Evolutionary conservation across 345 rosid genomes (phyloP).

Genomic region (Durio zibethinus): DNA sequence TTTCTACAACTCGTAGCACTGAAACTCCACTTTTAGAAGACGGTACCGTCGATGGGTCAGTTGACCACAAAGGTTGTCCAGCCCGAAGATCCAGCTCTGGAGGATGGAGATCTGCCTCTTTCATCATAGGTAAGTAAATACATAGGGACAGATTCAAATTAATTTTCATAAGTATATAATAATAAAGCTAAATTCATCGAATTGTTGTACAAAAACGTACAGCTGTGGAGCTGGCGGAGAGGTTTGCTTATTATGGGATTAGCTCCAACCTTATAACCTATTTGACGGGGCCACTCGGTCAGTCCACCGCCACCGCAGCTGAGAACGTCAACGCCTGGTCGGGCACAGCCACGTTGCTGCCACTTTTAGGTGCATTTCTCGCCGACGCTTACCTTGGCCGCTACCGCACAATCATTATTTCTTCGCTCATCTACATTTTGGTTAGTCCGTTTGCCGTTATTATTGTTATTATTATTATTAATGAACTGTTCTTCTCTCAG

Average conservation of each 20-base stretch:
- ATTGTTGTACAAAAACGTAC: too few species aligned
- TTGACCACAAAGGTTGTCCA: constrained; percentile 33
- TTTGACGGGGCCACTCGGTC: constrained; percentile 44
- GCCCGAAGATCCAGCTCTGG: constrained; percentile 36
- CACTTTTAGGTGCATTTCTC: constrained; percentile 42
- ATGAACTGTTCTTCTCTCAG: too few species aligned
- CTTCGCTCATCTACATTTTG: constrained; percentile 39
- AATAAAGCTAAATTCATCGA: too few species aligned
- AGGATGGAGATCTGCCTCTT: constrained; percentile 50
- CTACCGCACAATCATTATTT: constrained; percentile 42
- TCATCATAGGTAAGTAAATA: too few species aligned
- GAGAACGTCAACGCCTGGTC: constrained; percentile 50
- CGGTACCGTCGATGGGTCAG: too few species aligned
- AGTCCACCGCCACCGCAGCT: constrained; percentile 48
- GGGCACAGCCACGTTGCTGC: constrained; percentile 42
- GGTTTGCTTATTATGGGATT: constrained; percentile 45
- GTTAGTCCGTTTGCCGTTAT: constrained; percentile 11
- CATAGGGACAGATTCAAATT: too few species aligned
- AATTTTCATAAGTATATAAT: too few species aligned
- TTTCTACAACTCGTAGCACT: too few species aligned
- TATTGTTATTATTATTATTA: too few species aligned
- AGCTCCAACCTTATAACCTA: constrained; percentile 44
- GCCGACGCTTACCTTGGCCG: constrained; percentile 50
- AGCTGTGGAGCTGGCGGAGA: constrained; percentile 54
- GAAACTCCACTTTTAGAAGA: too few species aligned